Percentiles rank a stretch among this genome's conserved stretches.
These are phyloP conservation scores for Pythium brassicae DNA, from an alignment of 352 stramenopile genomes.

Conservation along the genomic window DNA sequence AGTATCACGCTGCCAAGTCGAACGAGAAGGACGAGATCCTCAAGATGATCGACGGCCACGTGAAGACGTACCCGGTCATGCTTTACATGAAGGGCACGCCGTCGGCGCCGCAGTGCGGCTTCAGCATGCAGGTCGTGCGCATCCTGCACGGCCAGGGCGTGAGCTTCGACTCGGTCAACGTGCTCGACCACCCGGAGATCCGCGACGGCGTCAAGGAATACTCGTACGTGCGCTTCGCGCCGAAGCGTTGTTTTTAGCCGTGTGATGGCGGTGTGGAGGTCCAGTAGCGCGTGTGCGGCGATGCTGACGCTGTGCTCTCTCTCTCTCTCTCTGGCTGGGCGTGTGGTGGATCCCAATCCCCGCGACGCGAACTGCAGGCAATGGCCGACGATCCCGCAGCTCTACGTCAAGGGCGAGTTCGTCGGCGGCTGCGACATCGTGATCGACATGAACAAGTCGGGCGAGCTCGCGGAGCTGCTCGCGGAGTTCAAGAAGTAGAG, in stretches of 20 bases:
- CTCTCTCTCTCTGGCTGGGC: too few species aligned
- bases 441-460: slow-evolving; percentile 91
- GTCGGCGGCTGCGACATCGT: slow-evolving; percentile 99
- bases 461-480: slow-evolving; percentile 89
- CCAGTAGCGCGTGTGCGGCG: too few species aligned
- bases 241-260: too few species aligned
- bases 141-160: slow-evolving; percentile 91
- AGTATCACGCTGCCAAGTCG: slow-evolving; percentile 84
- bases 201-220: slow-evolving; percentile 98
- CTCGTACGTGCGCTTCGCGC: slow-evolving; percentile 83
- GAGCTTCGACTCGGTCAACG: slow-evolving; percentile 98
- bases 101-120: slow-evolving; percentile 95
- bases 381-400: slow-evolving; percentile 97
- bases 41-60: slow-evolving; percentile 88
- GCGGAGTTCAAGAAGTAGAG: slow-evolving; percentile 70
- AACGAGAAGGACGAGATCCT: slow-evolving; percentile 85
- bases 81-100: slow-evolving; percentile 99
- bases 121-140: slow-evolving; percentile 95
- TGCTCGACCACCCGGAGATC: slow-evolving; percentile 98
- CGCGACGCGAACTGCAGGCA: slow-evolving; percentile 23
- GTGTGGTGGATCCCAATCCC: too few species aligned
- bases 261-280: too few species aligned
- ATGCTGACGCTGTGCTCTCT: not conserved
- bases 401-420: slow-evolving; percentile 99
- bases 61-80: slow-evolving; percentile 94